These are phyloP conservation scores for Antarctomyces pellizariae DNA, from an alignment of 495 filamentous ascomycete genomes.

Conservation along the genomic window DNA sequence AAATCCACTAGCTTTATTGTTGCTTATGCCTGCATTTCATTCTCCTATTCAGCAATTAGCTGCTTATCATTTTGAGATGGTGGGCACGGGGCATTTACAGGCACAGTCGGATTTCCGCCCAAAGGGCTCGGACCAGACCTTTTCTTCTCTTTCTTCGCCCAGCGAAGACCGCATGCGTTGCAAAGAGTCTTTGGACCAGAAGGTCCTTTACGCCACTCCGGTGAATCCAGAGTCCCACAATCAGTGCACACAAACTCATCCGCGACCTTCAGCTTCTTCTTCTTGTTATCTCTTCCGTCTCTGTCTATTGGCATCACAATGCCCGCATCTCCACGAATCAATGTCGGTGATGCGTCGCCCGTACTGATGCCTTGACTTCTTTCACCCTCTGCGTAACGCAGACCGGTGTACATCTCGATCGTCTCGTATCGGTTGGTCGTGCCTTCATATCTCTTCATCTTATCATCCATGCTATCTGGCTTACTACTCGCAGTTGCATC, in stretches of 20 bases:
- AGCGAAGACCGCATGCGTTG: slow-evolving; percentile 83
- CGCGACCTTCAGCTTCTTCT: slow-evolving; percentile 70
- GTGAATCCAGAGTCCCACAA: slow-evolving; percentile 81
- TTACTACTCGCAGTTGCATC: slow-evolving; percentile 43
- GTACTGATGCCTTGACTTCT: slow-evolving; percentile 74
- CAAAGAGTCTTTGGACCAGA: slow-evolving; percentile 88
- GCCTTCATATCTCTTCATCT: slow-evolving; percentile 52
- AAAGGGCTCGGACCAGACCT: slow-evolving; percentile 10
- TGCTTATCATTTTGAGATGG: no score
- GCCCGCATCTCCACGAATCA: slow-evolving; percentile 71
- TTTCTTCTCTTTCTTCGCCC: slow-evolving; percentile 65
- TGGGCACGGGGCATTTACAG: no score
- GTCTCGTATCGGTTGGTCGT: slow-evolving; percentile 59
- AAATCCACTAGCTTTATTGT: no score
- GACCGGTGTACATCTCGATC: slow-evolving; percentile 83
- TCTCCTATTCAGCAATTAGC: no score
- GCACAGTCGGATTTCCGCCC: no score
- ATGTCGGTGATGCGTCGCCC: slow-evolving; percentile 48
- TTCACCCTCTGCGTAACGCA: slow-evolving; percentile 76
- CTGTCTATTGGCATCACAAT: slow-evolving; percentile 63
- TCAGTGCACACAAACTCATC: slow-evolving; percentile 95
- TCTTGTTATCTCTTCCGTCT: slow-evolving; percentile 39
- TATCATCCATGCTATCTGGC: slow-evolving; percentile 52
- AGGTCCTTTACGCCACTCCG: slow-evolving; percentile 92
- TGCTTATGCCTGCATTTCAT: no score